Evolutionary conservation across 768 basidiomycete genomes (phyloP).

Genomic region (Macrolepiota albuminosa): DNA sequence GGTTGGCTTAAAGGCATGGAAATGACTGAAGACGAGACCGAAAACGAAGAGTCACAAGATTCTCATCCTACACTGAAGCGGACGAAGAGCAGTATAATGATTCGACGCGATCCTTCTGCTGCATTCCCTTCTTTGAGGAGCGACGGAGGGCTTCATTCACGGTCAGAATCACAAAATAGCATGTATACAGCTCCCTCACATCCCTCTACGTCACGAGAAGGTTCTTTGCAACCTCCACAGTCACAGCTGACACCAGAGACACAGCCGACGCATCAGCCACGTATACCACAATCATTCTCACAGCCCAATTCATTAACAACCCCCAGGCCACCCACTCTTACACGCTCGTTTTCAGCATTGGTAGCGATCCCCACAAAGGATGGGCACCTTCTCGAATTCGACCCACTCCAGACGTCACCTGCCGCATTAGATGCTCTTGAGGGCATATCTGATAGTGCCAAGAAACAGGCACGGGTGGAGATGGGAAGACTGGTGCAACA

Average conservation of each 20-base stretch:
- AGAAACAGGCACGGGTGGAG: slow-evolving; percentile 76
- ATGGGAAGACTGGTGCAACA: slow-evolving; percentile 69
- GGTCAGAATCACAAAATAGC: slow-evolving; percentile 49
- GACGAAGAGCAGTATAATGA: slow-evolving; percentile 54
- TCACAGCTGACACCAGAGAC: slow-evolving; percentile 12
- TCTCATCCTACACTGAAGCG: slow-evolving; percentile 33
- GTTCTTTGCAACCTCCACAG: slow-evolving; percentile 27
- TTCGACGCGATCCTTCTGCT: slow-evolving; percentile 54
- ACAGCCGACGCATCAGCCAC: slow-evolving; percentile 17
- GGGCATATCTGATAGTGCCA: slow-evolving; percentile 76
- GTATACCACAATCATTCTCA: slow-evolving; percentile 21
- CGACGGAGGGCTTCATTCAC: slow-evolving; percentile 32
- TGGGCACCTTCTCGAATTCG: slow-evolving; percentile 80
- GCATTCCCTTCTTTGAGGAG: slow-evolving; percentile 24
- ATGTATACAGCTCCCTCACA: slow-evolving; percentile 35
- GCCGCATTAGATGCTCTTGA: slow-evolving; percentile 69
- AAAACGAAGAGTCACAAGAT: slow-evolving; percentile 24
- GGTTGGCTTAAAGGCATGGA: slow-evolving; percentile 50
- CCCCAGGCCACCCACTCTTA: slow-evolving; percentile 30
- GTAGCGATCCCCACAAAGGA: slow-evolving; percentile 79
- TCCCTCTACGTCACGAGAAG: slow-evolving; percentile 34
- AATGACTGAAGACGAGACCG: slow-evolving; percentile 29
- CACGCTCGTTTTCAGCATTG: slow-evolving; percentile 47
- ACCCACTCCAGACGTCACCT: slow-evolving; percentile 73
- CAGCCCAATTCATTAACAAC: slow-evolving; percentile 25